Conservation (phyloP, 768 basidiomycete species). For the Chiua virens region DNA sequence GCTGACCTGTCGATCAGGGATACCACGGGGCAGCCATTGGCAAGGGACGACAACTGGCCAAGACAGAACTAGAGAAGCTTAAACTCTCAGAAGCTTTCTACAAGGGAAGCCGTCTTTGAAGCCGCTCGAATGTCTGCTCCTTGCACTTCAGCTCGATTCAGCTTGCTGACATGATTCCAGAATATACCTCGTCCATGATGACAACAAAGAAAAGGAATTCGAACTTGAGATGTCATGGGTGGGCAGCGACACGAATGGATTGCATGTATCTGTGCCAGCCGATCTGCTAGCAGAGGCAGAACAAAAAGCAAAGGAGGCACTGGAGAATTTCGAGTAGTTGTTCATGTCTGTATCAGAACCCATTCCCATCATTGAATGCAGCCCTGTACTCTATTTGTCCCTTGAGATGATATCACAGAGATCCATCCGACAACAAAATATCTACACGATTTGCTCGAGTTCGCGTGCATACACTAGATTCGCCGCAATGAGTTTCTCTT, state of each 20-base stretch:
- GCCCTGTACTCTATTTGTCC: slow-evolving; percentile 4
- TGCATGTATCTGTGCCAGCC: slow-evolving; percentile 81
- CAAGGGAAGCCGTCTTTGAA: slow-evolving; percentile 84
- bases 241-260: slow-evolving; percentile 74
- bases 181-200: slow-evolving; percentile 96
- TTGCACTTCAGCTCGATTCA: not conserved
- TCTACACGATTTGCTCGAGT: slow-evolving; percentile 86
- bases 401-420: not conserved
- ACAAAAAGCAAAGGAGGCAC: slow-evolving; percentile 77
- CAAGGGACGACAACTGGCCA: slow-evolving; percentile 96
- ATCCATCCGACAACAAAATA: not conserved
- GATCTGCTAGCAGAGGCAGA: slow-evolving; percentile 87
- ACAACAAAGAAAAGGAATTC: slow-evolving; percentile 97
- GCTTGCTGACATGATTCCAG: slow-evolving; percentile 41
- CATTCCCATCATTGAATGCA: not conserved
- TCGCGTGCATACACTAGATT: slow-evolving; percentile 82
- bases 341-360: slow-evolving; percentile 24
- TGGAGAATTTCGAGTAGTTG: slow-evolving; percentile 63
- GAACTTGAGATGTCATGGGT: slow-evolving; percentile 99
- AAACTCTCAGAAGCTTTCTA: slow-evolving; percentile 77
- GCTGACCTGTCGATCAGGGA: slow-evolving; percentile 51
- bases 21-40: slow-evolving; percentile 97
- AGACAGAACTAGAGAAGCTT: slow-evolving; percentile 97
- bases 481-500: slow-evolving; percentile 76
- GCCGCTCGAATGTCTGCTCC: slow-evolving; percentile 88